Conservation (phyloP, 1,139 yeast genomes). For the Diutina rugosa region DNA sequence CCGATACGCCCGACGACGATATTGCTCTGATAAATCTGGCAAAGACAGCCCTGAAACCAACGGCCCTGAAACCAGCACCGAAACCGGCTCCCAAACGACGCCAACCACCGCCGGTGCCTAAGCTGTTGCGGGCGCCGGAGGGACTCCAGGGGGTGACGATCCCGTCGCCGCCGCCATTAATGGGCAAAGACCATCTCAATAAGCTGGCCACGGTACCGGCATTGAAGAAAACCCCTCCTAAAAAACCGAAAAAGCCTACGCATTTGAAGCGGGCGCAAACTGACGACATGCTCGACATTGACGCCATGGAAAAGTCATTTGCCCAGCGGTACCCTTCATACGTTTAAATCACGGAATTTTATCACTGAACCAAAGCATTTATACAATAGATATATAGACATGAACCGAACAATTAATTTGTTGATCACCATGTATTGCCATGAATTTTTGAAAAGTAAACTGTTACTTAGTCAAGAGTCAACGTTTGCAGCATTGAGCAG, state of each 20-base stretch:
- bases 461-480: no score
- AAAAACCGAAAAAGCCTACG: slow-evolving; percentile 48
- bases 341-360: slow-evolving; percentile 9
- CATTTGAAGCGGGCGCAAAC: slow-evolving; percentile 28
- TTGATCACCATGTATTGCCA: no score
- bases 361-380: neutral
- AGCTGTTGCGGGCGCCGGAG: neutral
- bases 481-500: no score
- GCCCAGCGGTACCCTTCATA: slow-evolving; percentile 44
- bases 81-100: neutral
- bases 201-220: slow-evolving; percentile 2
- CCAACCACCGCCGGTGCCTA: neutral
- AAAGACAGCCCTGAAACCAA: slow-evolving; percentile 4
- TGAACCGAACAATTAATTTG: no score
- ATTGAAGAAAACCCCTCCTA: slow-evolving; percentile 35
- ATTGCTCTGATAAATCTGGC: slow-evolving; percentile 22
- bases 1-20: slow-evolving; percentile 27
- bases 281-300: slow-evolving; percentile 34
- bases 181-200: neutral
- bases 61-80: neutral
- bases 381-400: neutral
- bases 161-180: neutral
- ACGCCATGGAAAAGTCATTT: slow-evolving; percentile 41
- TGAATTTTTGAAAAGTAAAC: no score
- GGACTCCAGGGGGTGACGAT: neutral